Evolutionary conservation across 1,284 basidiomycete species (phyloP).

Genomic region (Apiotrichum porosum): DNA sequence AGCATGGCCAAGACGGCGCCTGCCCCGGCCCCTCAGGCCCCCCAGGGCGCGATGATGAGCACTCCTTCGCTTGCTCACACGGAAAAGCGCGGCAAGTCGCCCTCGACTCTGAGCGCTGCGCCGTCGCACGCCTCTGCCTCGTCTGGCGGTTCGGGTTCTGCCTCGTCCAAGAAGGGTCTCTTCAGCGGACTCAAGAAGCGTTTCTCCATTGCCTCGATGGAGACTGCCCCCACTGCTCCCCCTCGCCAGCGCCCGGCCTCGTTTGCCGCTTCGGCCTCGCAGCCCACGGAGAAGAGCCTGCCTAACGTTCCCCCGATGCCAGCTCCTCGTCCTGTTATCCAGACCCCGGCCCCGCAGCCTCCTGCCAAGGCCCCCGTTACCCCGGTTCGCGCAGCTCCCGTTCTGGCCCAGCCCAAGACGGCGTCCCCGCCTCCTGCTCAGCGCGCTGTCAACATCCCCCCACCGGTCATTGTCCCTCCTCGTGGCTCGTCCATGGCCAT

Average conservation of each 20-base stretch:
- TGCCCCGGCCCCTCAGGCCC: neutral
- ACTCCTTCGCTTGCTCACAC: too few relatives aligned
- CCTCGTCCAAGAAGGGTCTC: slow-evolving; percentile 9
- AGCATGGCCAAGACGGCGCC: neutral
- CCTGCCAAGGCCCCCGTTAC: neutral
- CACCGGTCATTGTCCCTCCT: slow-evolving; percentile 14
- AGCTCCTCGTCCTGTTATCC: neutral
- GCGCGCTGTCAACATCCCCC: neutral
- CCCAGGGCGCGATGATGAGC: too few relatives aligned
- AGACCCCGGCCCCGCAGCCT: neutral
- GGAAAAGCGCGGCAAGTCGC: neutral
- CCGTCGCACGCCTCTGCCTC: neutral
- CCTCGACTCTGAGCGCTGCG: neutral
- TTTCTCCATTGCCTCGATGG: slow-evolving; percentile 12
- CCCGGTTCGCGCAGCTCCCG: neutral
- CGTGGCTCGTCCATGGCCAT: slow-evolving; percentile 10
- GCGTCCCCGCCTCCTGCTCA: neutral
- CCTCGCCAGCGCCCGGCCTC: slow-evolving; percentile 5
- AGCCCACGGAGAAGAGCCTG: neutral
- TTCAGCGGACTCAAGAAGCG: slow-evolving; percentile 16
- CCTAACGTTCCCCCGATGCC: neutral
- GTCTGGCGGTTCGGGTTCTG: neutral
- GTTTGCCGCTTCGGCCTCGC: neutral
- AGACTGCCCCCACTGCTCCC: neutral
- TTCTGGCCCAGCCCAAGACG: neutral